Conservation (phyloP, 2,329 filamentous ascomycete species). For the Fonsecaea monophora region DNA sequence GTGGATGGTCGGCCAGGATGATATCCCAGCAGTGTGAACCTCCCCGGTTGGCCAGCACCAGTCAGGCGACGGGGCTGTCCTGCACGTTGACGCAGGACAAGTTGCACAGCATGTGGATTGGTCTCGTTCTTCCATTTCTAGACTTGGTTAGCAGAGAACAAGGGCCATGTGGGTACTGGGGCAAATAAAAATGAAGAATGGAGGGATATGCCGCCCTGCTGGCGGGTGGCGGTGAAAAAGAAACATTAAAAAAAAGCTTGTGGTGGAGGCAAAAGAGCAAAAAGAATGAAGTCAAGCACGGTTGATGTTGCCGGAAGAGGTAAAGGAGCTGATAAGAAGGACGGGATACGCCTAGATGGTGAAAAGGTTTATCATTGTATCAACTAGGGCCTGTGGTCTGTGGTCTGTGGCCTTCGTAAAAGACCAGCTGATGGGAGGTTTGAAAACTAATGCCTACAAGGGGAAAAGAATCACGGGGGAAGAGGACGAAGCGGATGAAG, state of each 20-base stretch:
- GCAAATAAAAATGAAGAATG: slow-evolving; percentile 4
- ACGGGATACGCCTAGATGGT: neutral
- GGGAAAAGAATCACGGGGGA: slow-evolving; percentile 23
- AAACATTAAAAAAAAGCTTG: neutral
- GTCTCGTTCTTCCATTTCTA: neutral
- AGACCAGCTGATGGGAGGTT: neutral
- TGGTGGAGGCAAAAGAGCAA: slow-evolving; percentile 13
- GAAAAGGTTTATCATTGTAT: slow-evolving; percentile 12
- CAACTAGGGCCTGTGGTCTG: neutral
- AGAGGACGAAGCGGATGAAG: neutral
- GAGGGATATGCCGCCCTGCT: slow-evolving; percentile 6
- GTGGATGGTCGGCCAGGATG: neutral
- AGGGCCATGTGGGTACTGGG: neutral
- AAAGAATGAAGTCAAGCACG: neutral
- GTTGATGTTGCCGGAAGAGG: slow-evolving; percentile 29
- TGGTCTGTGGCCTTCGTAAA: neutral
- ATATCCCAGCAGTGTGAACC: neutral
- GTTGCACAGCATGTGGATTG: neutral
- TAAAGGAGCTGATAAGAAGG: slow-evolving; percentile 8
- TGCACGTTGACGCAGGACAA: slow-evolving; percentile 2
- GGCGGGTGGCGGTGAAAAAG: slow-evolving; percentile 25
- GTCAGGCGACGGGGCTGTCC: neutral
- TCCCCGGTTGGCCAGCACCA: neutral
- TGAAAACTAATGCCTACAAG: slow-evolving; percentile 29
- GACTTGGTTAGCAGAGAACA: neutral